These are phyloP conservation scores for Thielaviopsis punctulata DNA, from an alignment of 2,329 filamentous ascomycete genomes.

Conservation along the genomic window DNA sequence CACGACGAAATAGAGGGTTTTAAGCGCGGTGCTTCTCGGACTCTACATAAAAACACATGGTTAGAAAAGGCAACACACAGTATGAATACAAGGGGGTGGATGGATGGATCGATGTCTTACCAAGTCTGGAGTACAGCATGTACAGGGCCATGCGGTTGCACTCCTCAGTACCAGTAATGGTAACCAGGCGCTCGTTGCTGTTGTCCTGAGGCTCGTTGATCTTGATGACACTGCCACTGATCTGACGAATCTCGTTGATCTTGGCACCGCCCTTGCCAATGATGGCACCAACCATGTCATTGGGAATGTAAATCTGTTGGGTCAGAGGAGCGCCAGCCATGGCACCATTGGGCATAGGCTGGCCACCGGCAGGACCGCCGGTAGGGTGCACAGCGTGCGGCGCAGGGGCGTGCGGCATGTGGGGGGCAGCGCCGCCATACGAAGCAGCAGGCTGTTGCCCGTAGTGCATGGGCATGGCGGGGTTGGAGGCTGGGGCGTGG, in stretches of 20 bases:
- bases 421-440: conserved; percentile 58
- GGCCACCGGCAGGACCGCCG: conserved; percentile 32
- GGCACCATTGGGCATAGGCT: conserved; percentile 49
- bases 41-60: conserved; percentile 18
- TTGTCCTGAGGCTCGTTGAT: conserved; percentile 99
- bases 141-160: conserved; percentile 99
- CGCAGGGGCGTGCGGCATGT: conserved; percentile 53
- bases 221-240: conserved; percentile 96
- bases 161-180: conserved; percentile 92
- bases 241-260: conserved; percentile 97
- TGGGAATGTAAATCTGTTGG: conserved; percentile 97
- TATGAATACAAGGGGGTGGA: too few species aligned
- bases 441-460: conserved; percentile 52
- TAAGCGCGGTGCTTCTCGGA: conserved; percentile 30
- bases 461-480: conserved; percentile 61
- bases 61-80: too few species aligned
- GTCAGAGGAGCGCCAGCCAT: conserved; percentile 54
- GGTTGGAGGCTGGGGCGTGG: conserved; percentile 42
- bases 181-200: conserved; percentile 94
- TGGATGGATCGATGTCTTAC: too few species aligned
- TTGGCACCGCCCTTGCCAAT: conserved; percentile 97
- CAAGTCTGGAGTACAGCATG: conserved; percentile 95
- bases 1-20: conserved; percentile 12
- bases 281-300: conserved; percentile 98
- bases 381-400: conserved; percentile 40